Base-by-base conservation (phyloP, 306 rosid genomes). In the Echinosophora koreensis region DNA sequence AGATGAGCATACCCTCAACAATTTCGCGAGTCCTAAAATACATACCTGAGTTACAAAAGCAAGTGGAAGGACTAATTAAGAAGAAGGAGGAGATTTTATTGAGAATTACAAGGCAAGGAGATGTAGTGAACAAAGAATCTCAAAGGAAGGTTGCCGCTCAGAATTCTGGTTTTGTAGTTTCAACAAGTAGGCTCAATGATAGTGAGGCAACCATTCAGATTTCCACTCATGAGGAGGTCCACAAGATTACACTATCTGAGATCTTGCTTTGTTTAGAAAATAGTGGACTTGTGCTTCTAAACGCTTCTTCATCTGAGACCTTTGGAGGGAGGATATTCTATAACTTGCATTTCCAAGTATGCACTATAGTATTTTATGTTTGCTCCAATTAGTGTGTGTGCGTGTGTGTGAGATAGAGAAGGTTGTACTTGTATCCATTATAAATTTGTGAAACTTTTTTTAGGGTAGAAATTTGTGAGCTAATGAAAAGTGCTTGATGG, bases 221-320 rank as follows among this genome's bases (percentile, higher is more conserved):
- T 28, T 86, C 91, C 17, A 72, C 82, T 13, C 32, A 60, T 22
- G 76, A 42, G 6, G 2, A 50, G 50, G 3, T 44, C 11, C 56
- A 77, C 67, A 83, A 73, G 63, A 67, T 41, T 69, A 60, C 77
- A 5, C 37, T 94, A 15, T 84, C 96, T 5, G 78, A 85, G 35
- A 77, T 86, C 35, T 77, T 94, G 69, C 16, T 50, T 1, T 73
- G 59, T 69, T 82, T 91, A 47, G 94, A 94, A 75, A 80, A 81
- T 32, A 81, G 87, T 70, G 88, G 88, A 2, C 77, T 86, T 71
- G 27, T 16, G 55, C 35, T 88, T 15, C 81, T 87, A 4, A 74
- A 91, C 80, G 89, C 89, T 83, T 90, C 94, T 80, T 85, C 91
- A 22, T 88, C 87, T 39, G 75, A 88, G 70, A 83, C 93, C 5